Evolutionary conservation across 75 land plant species (phyloP).

Genomic region (Cryptomeria japonica): DNA sequence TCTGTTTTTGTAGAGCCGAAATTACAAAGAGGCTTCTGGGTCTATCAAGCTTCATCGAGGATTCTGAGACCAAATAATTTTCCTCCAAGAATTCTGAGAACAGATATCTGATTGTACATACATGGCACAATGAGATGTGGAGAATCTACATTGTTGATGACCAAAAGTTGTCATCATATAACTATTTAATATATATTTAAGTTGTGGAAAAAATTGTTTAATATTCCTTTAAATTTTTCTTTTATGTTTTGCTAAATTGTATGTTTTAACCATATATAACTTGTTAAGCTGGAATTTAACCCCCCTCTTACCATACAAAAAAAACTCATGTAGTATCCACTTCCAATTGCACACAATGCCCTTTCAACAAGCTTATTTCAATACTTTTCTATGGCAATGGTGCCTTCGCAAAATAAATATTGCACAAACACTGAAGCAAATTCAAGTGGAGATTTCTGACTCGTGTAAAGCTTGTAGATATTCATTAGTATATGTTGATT

Average conservation of each 20-base stretch:
- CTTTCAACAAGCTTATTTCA: not conserved
- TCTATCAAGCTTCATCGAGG: not conserved
- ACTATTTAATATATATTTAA: not conserved
- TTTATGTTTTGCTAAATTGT: not conserved
- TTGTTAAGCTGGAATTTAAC: not conserved
- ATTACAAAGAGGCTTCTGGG: slow-evolving; percentile 6
- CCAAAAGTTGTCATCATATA: not conserved
- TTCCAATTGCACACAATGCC: not conserved
- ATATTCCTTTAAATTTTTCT: not conserved
- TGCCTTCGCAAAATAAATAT: not conserved
- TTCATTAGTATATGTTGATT: not conserved
- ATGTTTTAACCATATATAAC: not conserved
- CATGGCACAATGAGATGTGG: not conserved
- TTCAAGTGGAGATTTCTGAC: not conserved
- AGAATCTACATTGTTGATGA: not conserved
- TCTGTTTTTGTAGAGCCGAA: slow-evolving; percentile 6
- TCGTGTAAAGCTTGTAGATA: not conserved
- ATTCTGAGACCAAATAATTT: not conserved
- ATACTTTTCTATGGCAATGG: not conserved
- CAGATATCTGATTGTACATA: not conserved
- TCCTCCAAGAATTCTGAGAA: not conserved
- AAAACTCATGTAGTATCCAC: not conserved
- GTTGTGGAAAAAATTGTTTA: not conserved
- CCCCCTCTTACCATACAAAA: too few relatives aligned
- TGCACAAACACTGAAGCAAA: not conserved